Percentiles rank a stretch among this genome's conserved stretches.
phyloP scores from a whole-genome alignment of 495 filamentous ascomycete genomes.

The Trichoderma orchidacearum region DNA sequence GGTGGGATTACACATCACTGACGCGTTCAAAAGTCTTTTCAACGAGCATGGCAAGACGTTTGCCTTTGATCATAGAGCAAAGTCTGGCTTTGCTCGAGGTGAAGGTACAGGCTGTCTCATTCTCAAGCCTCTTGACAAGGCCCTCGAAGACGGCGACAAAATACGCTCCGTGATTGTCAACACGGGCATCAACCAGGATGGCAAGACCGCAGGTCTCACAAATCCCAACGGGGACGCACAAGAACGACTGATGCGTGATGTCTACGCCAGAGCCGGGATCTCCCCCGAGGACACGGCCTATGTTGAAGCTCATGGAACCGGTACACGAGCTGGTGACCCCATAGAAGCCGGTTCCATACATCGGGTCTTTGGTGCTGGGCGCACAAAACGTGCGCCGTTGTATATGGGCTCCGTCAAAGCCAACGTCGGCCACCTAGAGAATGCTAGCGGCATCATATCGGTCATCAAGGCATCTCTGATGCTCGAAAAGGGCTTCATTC shows the following conservation, averaged over 20 bases:
- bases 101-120: slow-evolving; percentile 46
- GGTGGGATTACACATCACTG: no score
- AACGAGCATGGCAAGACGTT: slow-evolving; percentile 49
- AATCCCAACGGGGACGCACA: slow-evolving; percentile 44
- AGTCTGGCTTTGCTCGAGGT: slow-evolving; percentile 48
- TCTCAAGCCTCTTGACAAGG: slow-evolving; percentile 48
- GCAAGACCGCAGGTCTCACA: slow-evolving; percentile 44
- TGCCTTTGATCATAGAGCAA: slow-evolving; percentile 46
- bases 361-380: slow-evolving; percentile 10
- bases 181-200: slow-evolving; percentile 47
- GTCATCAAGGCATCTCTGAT: slow-evolving; percentile 32
- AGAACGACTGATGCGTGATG: slow-evolving; percentile 30
- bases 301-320: slow-evolving; percentile 41
- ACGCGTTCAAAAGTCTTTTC: slow-evolving; percentile 38
- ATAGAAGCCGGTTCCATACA: slow-evolving; percentile 27
- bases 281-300: slow-evolving; percentile 29
- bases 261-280: slow-evolving; percentile 26
- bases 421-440: slow-evolving; percentile 34
- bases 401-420: slow-evolving; percentile 34
- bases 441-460: slow-evolving; percentile 24
- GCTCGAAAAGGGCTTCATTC: slow-evolving; percentile 25
- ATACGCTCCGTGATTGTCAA: slow-evolving; percentile 49
- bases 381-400: slow-evolving; percentile 7
- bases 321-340: slow-evolving; percentile 40
- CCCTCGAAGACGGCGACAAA: slow-evolving; percentile 39